These are phyloP conservation scores for Ceratorhiza oryzae-sativae DNA, from an alignment of 1,284 basidiomycete species.

Conservation along the genomic window DNA sequence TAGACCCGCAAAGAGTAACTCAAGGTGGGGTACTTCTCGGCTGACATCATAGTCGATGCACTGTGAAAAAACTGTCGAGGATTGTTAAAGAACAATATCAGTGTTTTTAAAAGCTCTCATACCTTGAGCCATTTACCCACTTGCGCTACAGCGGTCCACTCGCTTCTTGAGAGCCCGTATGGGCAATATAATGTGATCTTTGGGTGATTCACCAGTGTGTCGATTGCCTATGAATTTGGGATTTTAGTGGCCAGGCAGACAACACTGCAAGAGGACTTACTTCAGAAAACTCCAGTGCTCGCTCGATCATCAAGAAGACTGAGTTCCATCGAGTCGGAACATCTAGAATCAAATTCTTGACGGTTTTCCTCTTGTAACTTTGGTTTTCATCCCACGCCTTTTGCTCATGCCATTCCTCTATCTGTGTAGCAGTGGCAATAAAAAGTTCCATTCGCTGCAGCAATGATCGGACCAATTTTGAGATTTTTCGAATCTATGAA, in stretches of 20 bases:
- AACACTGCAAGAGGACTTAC: background rate
- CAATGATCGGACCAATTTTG: constrained; percentile 7
- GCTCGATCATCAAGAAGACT: constrained; percentile 24
- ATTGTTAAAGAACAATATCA: background rate
- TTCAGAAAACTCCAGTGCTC: constrained; percentile 9
- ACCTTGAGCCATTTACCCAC: constrained; percentile 10
- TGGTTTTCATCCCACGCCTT: background rate
- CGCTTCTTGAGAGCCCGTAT: background rate
- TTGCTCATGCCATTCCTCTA: background rate
- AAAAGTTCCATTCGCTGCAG: constrained; percentile 24
- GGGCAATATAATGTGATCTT: background rate
- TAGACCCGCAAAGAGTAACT: constrained; percentile 32
- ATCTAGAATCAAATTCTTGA: constrained; percentile 24
- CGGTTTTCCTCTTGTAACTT: background rate
- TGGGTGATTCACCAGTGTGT: background rate
- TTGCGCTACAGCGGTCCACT: background rate
- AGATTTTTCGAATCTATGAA: constrained; percentile 20
- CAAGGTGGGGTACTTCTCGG: constrained; percentile 35
- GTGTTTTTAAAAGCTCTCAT: background rate
- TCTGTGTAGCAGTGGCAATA: background rate
- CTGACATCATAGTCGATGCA: background rate
- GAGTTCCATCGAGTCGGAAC: constrained; percentile 31
- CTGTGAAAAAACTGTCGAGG: background rate
- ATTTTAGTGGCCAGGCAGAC: background rate
- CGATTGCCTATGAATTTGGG: background rate